Conservation (phyloP, 352 stramenopile genomes). For the Pythium aphanidermatum region DNA sequence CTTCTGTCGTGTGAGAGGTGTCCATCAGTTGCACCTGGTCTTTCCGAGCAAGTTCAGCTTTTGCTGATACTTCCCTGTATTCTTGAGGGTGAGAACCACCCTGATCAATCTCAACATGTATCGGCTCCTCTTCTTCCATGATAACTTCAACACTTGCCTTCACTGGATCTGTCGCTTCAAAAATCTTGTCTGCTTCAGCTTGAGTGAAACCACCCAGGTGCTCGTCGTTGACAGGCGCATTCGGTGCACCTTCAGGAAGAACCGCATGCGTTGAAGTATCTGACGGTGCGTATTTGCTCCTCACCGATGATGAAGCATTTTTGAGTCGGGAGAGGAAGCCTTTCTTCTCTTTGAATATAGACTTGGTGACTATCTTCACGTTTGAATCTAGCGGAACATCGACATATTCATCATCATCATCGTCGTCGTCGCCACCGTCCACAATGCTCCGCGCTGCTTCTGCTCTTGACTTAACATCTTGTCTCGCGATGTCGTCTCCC, state of each 20-base stretch:
- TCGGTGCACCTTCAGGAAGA: conserved; percentile 1
- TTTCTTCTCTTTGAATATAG: conserved; percentile 53
- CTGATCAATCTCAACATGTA: conserved; percentile 41
- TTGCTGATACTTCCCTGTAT: background rate
- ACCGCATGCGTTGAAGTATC: conserved; percentile 7
- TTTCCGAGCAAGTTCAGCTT: conserved; percentile 1
- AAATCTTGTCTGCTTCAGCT: background rate
- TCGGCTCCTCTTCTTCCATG: conserved; percentile 40
- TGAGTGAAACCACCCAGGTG: background rate
- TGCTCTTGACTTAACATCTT: no score
- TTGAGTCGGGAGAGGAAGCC: conserved; percentile 27
- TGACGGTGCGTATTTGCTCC: conserved; percentile 23
- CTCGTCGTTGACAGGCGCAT: conserved; percentile 1
- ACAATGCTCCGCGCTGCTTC: no score
- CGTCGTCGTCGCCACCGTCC: background rate
- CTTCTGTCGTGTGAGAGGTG: conserved; percentile 13
- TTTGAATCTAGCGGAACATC: conserved; percentile 20
- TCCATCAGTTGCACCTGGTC: background rate
- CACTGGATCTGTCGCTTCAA: background rate
- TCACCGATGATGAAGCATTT: conserved; percentile 17
- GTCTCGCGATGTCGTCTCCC: no score
- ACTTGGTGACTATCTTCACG: conserved; percentile 55
- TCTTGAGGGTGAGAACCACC: background rate
- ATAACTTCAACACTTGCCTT: conserved; percentile 15
- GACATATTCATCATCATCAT: conserved; percentile 26